Evolutionary conservation across 1,139 yeast species (phyloP).

Genomic region (Suhomyces bokatorum): DNA sequence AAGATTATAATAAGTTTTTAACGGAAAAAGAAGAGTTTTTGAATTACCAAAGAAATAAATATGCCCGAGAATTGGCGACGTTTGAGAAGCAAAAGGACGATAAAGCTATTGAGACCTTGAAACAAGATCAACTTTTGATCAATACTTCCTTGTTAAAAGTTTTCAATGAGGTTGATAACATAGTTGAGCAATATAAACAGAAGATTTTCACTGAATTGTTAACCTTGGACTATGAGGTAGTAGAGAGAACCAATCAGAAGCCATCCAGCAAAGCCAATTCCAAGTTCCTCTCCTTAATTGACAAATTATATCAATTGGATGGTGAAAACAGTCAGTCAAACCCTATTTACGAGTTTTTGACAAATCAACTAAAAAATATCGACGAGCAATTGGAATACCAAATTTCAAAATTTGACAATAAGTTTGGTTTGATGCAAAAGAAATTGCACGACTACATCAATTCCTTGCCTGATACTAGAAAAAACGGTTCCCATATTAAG

Average conservation of each 20-base stretch:
- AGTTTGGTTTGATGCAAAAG: conserved; percentile 45
- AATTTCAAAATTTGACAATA: conserved; percentile 28
- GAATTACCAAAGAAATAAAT: conserved; percentile 18
- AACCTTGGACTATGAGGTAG: conserved; percentile 40
- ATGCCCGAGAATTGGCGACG: conserved; percentile 16
- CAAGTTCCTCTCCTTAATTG: conserved; percentile 56
- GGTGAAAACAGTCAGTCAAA: conserved; percentile 55
- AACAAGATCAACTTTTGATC: conserved; percentile 35
- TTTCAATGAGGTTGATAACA: conserved; percentile 66
- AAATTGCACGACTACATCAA: conserved; percentile 40
- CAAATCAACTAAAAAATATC: conserved; percentile 36
- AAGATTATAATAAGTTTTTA: conserved; percentile 65
- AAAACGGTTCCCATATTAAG: conserved; percentile 46
- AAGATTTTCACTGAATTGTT: conserved; percentile 61
- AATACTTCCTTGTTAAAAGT: conserved; percentile 37
- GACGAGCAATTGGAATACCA: conserved; percentile 40
- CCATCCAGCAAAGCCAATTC: conserved; percentile 1
- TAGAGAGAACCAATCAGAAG: conserved; percentile 1
- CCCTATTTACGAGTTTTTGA: conserved; percentile 63
- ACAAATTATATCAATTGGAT: conserved; percentile 44
- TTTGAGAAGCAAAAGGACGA: conserved; percentile 19
- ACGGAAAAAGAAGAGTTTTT: conserved; percentile 25
- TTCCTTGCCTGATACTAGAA: conserved; percentile 34
- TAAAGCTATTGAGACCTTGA: conserved; percentile 19
- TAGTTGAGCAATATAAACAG: conserved; percentile 64